A percentile compares a stretch with the other conserved stretches of the same genome.
These are phyloP conservation scores for Babesia bovis DNA, from an alignment of 169 alveolate species.

Conservation along the genomic window DNA sequence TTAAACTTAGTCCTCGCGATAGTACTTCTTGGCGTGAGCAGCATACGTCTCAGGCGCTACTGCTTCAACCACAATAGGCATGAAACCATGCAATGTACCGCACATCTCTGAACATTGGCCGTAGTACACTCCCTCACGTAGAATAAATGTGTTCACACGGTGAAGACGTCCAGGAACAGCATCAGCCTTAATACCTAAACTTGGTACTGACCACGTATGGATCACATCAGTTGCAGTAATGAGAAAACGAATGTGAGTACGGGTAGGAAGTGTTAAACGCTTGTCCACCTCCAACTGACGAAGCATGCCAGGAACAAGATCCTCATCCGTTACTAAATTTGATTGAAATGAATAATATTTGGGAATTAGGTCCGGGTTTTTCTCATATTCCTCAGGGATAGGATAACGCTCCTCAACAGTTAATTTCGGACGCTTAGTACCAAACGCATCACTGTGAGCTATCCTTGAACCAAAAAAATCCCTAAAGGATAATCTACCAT, in stretches of 20 bases:
- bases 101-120: constrained; percentile 91
- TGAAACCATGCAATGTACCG: constrained; percentile 90
- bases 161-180: constrained; percentile 88
- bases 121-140: constrained; percentile 90
- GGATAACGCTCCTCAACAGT: constrained; percentile 73
- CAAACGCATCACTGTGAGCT: constrained; percentile 44
- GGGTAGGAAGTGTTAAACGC: constrained; percentile 85
- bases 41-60: constrained; percentile 88
- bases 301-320: constrained; percentile 82
- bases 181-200: constrained; percentile 88
- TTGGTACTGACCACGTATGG: constrained; percentile 82
- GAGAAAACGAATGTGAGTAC: constrained; percentile 86
- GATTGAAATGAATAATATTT: constrained; percentile 79
- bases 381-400: constrained; percentile 70
- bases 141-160: constrained; percentile 83
- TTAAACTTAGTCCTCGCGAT: constrained; percentile 71
- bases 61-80: constrained; percentile 91
- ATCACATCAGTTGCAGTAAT: constrained; percentile 85
- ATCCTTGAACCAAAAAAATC: constrained; percentile 14
- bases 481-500: constrained; percentile 9
- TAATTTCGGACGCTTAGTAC: constrained; percentile 14
- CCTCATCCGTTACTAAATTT: constrained; percentile 79
- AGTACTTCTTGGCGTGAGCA: constrained; percentile 90
- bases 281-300: constrained; percentile 86
- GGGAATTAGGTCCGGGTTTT: constrained; percentile 78